Evolutionary conservation across 2,329 filamentous ascomycete genomes (phyloP).

Genomic region (Zasmidium cellare): DNA sequence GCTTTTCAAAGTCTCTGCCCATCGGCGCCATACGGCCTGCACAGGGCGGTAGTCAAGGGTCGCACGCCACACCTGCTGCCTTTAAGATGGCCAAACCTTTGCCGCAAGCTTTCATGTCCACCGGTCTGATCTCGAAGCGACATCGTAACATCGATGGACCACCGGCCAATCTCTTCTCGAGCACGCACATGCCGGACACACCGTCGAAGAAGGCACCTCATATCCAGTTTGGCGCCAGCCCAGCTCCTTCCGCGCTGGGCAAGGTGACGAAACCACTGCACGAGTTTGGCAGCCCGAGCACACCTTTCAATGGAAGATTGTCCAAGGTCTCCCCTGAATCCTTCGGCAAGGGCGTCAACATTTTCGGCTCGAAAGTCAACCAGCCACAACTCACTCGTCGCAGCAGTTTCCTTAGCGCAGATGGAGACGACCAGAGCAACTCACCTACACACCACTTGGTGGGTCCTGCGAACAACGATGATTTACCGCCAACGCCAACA

Average conservation of each 20-base stretch:
- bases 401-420: constrained; percentile 76
- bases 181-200: constrained; percentile 82
- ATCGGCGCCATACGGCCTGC: constrained; percentile 61
- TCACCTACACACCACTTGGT: constrained; percentile 58
- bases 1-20: constrained; percentile 76
- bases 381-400: constrained; percentile 53
- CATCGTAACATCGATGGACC: constrained; percentile 73
- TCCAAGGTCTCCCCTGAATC: constrained; percentile 65
- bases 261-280: constrained; percentile 66
- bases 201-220: constrained; percentile 89
- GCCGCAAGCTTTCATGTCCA: constrained; percentile 87
- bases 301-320: constrained; percentile 70
- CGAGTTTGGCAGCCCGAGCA: constrained; percentile 76
- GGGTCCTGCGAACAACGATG: constrained; percentile 63
- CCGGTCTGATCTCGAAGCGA: constrained; percentile 91
- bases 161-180: constrained; percentile 49
- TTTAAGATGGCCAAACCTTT: constrained; percentile 77
- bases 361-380: constrained; percentile 60
- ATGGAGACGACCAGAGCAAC: constrained; percentile 65
- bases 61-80: constrained; percentile 71
- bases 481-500: constrained; percentile 91
- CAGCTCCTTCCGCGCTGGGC: constrained; percentile 56
- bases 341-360: constrained; percentile 64
- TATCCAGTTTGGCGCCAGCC: constrained; percentile 59
- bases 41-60: constrained; percentile 38